Conservation (phyloP, 257 asterid genomes). For the Parsonsia alboflavescens region DNA sequence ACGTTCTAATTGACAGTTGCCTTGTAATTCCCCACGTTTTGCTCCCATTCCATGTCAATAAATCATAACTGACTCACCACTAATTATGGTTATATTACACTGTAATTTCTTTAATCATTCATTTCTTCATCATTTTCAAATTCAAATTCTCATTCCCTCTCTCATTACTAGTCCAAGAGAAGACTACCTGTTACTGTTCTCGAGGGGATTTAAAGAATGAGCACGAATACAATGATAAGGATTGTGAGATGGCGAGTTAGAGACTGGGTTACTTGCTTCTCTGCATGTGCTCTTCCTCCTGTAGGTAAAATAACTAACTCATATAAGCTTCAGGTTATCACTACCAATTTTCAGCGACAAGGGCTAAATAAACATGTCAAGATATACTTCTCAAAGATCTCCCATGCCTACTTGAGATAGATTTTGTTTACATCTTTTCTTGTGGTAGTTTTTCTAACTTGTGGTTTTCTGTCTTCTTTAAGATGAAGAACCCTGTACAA, state of each 20-base stretch:
- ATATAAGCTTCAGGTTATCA: background rate
- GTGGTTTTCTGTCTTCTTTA: background rate
- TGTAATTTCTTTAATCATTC: background rate
- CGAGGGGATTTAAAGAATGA: background rate
- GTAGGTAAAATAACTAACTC: background rate
- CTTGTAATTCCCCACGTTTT: slow-evolving; percentile 3
- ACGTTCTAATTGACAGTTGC: slow-evolving; percentile 11
- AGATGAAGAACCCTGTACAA: slow-evolving; percentile 16
- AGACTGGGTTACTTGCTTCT: slow-evolving; percentile 5
- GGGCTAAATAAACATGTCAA: background rate
- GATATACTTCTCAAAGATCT: background rate
- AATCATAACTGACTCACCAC: slow-evolving; percentile 6
- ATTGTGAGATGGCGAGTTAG: slow-evolving; percentile 10
- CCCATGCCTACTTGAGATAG: background rate
- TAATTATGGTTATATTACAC: slow-evolving; percentile 4
- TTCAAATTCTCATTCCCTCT: slow-evolving; percentile 5
- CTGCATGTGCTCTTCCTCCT: slow-evolving; percentile 11
- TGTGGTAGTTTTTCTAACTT: background rate
- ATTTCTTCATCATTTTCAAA: background rate
- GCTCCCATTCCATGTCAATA: slow-evolving; percentile 5
- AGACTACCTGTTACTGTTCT: background rate
- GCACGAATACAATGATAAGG: slow-evolving; percentile 5
- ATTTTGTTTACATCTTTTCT: background rate
- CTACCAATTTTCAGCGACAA: background rate
- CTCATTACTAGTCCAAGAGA: background rate